Evolutionary conservation across 768 basidiomycete species (phyloP), one percentile per base, ranked within the genome.

Genomic region (Cantharellus anzutake): DNA sequence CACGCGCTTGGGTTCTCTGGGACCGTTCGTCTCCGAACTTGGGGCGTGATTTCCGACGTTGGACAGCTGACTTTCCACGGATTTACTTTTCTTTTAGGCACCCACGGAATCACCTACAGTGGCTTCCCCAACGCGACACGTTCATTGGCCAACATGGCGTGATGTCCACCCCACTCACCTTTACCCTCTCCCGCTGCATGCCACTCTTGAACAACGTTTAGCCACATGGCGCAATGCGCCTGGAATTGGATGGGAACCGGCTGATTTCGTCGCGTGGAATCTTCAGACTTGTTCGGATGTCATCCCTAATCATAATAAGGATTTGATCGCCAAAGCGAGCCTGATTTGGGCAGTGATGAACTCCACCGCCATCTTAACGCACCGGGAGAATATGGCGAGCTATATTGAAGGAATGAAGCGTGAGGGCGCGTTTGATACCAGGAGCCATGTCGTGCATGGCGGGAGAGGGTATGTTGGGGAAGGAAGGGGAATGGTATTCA

Each of bases 401-500:
- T 61, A 50, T 50, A 44, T 64, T 29, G 63, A 64, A 42, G 35
- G 40, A 35, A 51, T 63, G 42, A 35, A 48, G 11, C 50, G 20
- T 2, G 60, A 35, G 4, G 63, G 63, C 39, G 59, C 48, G 20
- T 64, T 64, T 48, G 63, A 64, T 16, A 16, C 41, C 2, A 11
- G 7, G 7, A 42, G 58, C 5, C 63, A 59, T 51, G 41, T 64
- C 4, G 40, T 56, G 42, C 38, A 0, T 37, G 60, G 51, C 38
- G 59, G 51, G 20, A n/a, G 56, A 3, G 44, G 60, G 2, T 42
- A 56, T 41, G 53, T 50, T 41, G 61, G 63, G 41, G 11, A 65
- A 50, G 61, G 61, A 5, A 55, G 72, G 39, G 72, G 73, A 0
- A 68, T 75, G 40, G 72, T 75, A 7, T 71, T 73, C 65, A 72